These are phyloP conservation scores for Soucietia sequanensis DNA, from an alignment of 805 yeast species.

Conservation along the genomic window DNA sequence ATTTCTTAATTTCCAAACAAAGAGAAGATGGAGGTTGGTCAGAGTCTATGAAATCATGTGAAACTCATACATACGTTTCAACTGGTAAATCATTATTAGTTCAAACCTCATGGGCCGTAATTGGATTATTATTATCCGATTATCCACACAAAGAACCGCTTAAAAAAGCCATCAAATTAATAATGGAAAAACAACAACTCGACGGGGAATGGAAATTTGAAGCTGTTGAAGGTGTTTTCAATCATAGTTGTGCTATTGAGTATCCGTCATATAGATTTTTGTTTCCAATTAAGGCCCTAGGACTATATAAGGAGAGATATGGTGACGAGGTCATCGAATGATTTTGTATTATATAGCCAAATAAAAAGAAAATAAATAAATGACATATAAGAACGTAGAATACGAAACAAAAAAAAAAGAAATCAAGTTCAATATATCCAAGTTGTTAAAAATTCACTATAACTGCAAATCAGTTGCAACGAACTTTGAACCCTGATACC, in stretches of 20 bases:
- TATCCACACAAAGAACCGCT: conserved; percentile 72
- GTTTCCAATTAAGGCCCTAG: conserved; percentile 91
- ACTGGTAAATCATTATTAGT: conserved; percentile 66
- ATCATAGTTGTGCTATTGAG: conserved; percentile 87
- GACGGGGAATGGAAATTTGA: conserved; percentile 88
- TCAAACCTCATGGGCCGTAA: conserved; percentile 90
- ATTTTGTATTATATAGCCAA: too few relatives aligned
- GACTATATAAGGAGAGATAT: conserved; percentile 50
- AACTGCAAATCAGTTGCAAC: too few relatives aligned
- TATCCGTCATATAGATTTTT: conserved; percentile 90
- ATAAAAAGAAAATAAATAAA: too few relatives aligned
- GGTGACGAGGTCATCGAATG: too few relatives aligned
- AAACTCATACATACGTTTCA: conserved; percentile 72
- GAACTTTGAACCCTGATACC: too few relatives aligned
- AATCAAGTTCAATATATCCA: too few relatives aligned
- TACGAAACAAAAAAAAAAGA: too few relatives aligned
- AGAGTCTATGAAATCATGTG: conserved; percentile 89
- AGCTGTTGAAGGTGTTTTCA: conserved; percentile 92
- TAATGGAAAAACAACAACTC: conserved; percentile 63
- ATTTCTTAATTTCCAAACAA: conserved; percentile 74
- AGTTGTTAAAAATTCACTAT: too few relatives aligned
- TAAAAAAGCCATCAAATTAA: conserved; percentile 56
- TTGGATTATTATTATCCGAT: conserved; percentile 75
- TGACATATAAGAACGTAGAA: too few relatives aligned
- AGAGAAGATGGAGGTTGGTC: conserved; percentile 96